Base-by-base conservation (phyloP, 805 yeast genomes). In the Candida manassasensis region DNA sequence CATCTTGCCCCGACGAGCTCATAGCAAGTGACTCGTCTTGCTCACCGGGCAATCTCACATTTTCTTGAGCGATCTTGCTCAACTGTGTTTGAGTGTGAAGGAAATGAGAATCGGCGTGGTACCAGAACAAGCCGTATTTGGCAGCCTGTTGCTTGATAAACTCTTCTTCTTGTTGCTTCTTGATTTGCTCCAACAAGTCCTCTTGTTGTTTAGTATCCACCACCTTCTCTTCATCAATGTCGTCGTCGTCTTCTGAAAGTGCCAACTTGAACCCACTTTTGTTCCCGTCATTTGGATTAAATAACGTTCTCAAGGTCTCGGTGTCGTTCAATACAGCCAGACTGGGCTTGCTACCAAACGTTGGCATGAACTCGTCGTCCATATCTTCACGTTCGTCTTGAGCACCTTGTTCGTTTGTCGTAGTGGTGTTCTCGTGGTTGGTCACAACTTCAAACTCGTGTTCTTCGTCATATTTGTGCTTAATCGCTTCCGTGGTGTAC, bases 81-180 rank as follows among this genome's bases (percentile, higher is more conserved):
- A 87, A 55, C 54, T 84, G 95, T 0, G 96, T 71, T 59, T 89
- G 97, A 0, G 96, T 81, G 34, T 75, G 76, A 43, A 90, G 64
- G 60, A 86, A 90, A 1, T 96, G 96, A 1, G 97, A 89, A 13
- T 83, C 83, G 9, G 69, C 63, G 54, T 90, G 97, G 2, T 81
- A 63, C 72, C 94, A 90, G 57, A 90, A 89, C 22, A 88, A 63
- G 6, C 86, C 79, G 29, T 44, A 50, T 36, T 52, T 51, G 11
- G 40, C 40, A 8, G 36, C 27, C 24, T 38, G 36, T 31, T 45
- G 44, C 31, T 61, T 50, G 26, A 32, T 36, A 6, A 37, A 31
- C 58, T 58, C 44, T 53, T 67, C 38, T 48, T 56, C 40, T 34
- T 54, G 60, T 28, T 58, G 59, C 21, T 51, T 48, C 29, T 58